Percentiles rank a stretch among this genome's conserved stretches.
Conservation (phyloP, 2,329 filamentous ascomycete genomes). For the Diaporthe aspalathi region DNA sequence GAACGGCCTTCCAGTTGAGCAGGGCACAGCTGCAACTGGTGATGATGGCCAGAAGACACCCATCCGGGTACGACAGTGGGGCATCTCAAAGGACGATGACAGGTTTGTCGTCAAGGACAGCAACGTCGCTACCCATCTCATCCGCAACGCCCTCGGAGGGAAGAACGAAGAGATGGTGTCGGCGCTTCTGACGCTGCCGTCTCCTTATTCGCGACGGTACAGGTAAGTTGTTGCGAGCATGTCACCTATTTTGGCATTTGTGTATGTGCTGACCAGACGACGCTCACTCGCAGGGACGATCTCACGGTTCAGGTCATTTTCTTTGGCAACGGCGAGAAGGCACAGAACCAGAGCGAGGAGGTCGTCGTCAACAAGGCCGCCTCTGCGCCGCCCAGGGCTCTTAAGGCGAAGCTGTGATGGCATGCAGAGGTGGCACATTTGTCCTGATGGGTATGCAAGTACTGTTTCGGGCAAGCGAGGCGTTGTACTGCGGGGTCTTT, state of each 20-base stretch:
- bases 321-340: conserved; percentile 83
- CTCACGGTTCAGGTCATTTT: conserved; percentile 98
- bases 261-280: conserved; percentile 37
- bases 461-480: conserved; percentile 27
- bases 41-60: conserved; percentile 83
- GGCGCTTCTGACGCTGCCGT: conserved; percentile 88
- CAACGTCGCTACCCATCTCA: conserved; percentile 95
- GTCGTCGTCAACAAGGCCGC: conserved; percentile 90
- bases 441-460: background rate
- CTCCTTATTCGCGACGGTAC: conserved; percentile 91
- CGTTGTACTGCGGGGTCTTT: conserved; percentile 29
- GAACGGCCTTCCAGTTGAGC: conserved; percentile 79
- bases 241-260: background rate
- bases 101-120: conserved; percentile 96
- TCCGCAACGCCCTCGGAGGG: conserved; percentile 93
- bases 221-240: conserved; percentile 67
- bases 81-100: conserved; percentile 77
- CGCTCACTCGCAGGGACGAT: conserved; percentile 75
- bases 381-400: conserved; percentile 65
- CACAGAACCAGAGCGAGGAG: conserved; percentile 66
- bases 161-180: conserved; percentile 94
- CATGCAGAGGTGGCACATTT: background rate
- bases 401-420: conserved; percentile 44
- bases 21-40: conserved; percentile 56
- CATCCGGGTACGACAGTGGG: conserved; percentile 92